Evolutionary conservation across 805 yeast species (phyloP), one percentile per base, ranked within the genome.

Genomic region (Ogataea corticis): DNA sequence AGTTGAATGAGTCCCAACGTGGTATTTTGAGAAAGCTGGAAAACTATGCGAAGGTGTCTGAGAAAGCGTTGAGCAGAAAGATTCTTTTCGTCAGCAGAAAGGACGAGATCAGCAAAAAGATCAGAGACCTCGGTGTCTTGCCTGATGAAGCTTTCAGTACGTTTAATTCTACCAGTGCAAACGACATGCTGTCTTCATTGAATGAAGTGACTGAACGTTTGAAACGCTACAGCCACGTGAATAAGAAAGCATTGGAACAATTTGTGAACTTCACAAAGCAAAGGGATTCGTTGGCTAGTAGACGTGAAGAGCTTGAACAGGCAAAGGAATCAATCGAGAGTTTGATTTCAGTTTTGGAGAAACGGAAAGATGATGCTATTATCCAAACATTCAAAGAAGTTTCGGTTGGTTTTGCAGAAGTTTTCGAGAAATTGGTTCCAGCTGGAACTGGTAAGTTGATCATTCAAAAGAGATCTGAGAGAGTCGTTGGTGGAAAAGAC

Each of bases 211-310:
- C 82, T 33, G 77, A 76, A 29, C 77, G 76, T 23, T 68, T 92
- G 32, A 76, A 79, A 35, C 73, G 78, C 54, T 84, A 79, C 61
- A 77, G 79, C 18, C 95, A 89, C 62, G 86, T 94, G 40, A 92
- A 92, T 67, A 86, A 85, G 61, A 87, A 89, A 58, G 97, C 98
- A 0, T 70, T 86, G 53, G 97, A 91, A 56, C 96, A 91, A 59
- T 87, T 76, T 59, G 68, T 74, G 40, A 81, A 79, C 33, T 90
- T 89, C 61, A 78, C 85, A 15, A 80, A 76, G 46, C 94, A 91
- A 63, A 74, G 85, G 43, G 83, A 79, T 38, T 85, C 82, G 4
- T 69, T 92, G 47, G 74, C 75, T 0, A 70, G 67, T 18, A 80
- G 97, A 56, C 76, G 86, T 30, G 69, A 68, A 14, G 96, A 88